Base-by-base conservation (phyloP, 2,329 filamentous ascomycete species). In the Fusarium pseudocircinatum region DNA sequence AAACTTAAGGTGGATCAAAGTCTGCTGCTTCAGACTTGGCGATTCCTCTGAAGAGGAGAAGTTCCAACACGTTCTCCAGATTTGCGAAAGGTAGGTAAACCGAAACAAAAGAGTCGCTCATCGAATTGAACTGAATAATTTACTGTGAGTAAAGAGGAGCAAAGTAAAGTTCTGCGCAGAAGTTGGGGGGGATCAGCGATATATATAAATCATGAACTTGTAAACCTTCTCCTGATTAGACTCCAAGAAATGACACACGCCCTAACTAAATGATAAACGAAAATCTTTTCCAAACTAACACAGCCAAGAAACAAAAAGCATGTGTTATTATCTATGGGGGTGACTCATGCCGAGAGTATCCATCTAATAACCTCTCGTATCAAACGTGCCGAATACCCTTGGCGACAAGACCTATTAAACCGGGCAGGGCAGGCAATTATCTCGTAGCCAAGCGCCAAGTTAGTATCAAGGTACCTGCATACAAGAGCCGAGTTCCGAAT, bases 11-110 rank as follows among this genome's bases (percentile, higher is more conserved):
- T 36, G 59, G 59, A 61, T 61, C 59, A 37, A 61, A 61, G 37
- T 44, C 59, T 61, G 59, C 59, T 16, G 49, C 46, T 36, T 43
- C 59, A 61, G 59, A 61, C 59, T 57, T 61, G 24, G 30, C 37
- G 32, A 26, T 57, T 36, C 59, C 59, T 61, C 59, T 43, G 5
- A 57, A 34, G 59, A 61, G 59, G 59, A 61, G 46, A n/a, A 40
- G 16, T 61, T 30, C 3, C 49, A 43, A 6, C 11, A 3, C 4
- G 24, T 26, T 61, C 59, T 61, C 59, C 59, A 61, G 59, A 43
- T 43, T 61, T 61, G 49, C 49, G 59, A 57, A 20, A 20, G 26
- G 6, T 61, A 15, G 24, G 20, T 3, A 32, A 22, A 22, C 15
- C 8, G 30, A 7, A n/a, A 20, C 30, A 34, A 32, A 10, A 43